phyloP scores from a whole-genome alignment of 2,329 filamentous ascomycete genomes.

The Parascedosporium putredinis region DNA sequence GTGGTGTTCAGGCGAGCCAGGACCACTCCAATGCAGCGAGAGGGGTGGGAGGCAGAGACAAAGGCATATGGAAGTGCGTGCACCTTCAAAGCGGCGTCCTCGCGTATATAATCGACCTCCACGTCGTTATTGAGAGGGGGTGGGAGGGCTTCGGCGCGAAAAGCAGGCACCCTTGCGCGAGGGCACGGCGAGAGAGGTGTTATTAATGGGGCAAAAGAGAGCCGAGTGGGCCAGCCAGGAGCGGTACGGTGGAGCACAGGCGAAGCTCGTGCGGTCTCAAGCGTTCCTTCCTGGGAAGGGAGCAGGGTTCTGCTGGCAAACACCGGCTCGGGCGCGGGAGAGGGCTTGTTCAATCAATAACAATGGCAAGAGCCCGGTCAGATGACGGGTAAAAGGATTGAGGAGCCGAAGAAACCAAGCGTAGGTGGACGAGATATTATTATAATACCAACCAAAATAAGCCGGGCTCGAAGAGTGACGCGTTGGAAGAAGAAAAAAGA shows the following conservation, averaged over 20 bases:
- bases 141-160: background rate
- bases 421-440: too few species aligned
- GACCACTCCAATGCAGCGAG: background rate
- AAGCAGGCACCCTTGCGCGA: background rate
- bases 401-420: too few species aligned
- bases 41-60: background rate
- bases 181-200: background rate
- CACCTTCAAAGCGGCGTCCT: too few species aligned
- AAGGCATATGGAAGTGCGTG: too few species aligned
- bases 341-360: background rate
- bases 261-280: background rate
- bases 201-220: background rate
- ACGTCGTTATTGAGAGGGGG: background rate
- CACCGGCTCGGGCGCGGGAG: background rate
- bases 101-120: background rate
- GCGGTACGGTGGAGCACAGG: background rate
- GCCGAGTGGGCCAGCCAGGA: background rate
- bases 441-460: too few species aligned
- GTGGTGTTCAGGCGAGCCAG: background rate
- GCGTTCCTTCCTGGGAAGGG: background rate
- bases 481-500: too few species aligned
- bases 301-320: slow-evolving; percentile 2
- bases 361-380: background rate
- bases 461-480: too few species aligned
- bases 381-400: background rate